A percentile compares a stretch with the other conserved stretches of the same genome.
These are phyloP conservation scores for Gloeopeniophorella convolvens DNA, from an alignment of 768 basidiomycete species.

Conservation along the genomic window DNA sequence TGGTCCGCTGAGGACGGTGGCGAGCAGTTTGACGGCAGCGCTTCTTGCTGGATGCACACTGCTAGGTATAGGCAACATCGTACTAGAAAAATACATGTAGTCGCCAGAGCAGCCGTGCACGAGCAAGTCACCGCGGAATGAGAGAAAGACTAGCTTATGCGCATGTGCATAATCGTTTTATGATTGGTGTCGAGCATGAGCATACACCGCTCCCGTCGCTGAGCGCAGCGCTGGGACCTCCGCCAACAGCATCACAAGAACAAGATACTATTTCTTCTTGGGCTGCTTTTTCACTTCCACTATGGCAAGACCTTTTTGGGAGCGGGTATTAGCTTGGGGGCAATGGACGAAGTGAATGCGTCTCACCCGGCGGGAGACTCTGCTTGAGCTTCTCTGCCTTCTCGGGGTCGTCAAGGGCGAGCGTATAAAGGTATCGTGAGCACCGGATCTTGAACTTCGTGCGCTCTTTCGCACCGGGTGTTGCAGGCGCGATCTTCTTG, in stretches of 20 bases:
- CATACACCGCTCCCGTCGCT: conserved; percentile 2
- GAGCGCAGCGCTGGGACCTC: background rate
- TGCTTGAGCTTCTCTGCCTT: conserved; percentile 98
- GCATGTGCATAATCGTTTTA: conserved; percentile 12
- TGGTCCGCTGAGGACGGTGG: conserved; percentile 8
- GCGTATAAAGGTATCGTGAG: conserved; percentile 95
- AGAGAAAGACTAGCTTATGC: conserved; percentile 1
- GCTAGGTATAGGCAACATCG: conserved; percentile 5
- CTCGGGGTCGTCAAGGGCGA: conserved; percentile 90
- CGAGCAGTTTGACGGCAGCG: background rate
- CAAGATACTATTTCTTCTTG: conserved; percentile 56
- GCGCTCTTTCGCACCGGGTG: conserved; percentile 63
- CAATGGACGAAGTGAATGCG: background rate
- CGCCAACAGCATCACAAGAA: conserved; percentile 3
- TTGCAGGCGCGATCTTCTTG: conserved; percentile 81
- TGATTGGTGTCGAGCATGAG: conserved; percentile 2
- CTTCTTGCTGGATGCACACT: conserved; percentile 11
- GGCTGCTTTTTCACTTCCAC: conserved; percentile 62
- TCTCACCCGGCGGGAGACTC: conserved; percentile 88
- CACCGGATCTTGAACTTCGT: conserved; percentile 99
- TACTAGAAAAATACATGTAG: conserved; percentile 3
- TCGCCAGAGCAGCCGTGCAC: conserved; percentile 3
- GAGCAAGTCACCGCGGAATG: background rate
- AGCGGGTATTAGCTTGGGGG: background rate
- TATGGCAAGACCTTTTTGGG: conserved; percentile 55